Evolutionary conservation across 805 yeast genomes (phyloP).

Genomic region (Pichia pseudocactophila): DNA sequence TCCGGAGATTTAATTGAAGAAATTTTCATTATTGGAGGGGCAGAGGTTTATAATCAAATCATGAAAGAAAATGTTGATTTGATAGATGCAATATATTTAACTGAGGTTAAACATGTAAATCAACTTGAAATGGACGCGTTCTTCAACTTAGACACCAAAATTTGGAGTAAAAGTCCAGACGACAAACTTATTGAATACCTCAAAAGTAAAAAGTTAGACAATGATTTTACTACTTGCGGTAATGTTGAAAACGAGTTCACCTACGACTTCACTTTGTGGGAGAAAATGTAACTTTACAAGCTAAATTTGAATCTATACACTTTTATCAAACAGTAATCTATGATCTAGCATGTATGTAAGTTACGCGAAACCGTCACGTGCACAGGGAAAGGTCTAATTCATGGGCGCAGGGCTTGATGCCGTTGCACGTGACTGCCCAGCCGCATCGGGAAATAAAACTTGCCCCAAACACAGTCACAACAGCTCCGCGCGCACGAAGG

Average conservation of each 20-base stretch:
- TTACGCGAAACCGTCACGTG: too few relatives aligned
- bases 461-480: too few relatives aligned
- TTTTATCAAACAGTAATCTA: too few relatives aligned
- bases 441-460: too few relatives aligned
- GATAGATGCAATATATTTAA: conserved; percentile 53
- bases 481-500: too few relatives aligned
- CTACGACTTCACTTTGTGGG: conserved; percentile 59
- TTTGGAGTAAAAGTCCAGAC: conserved; percentile 32
- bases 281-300: conserved; percentile 15
- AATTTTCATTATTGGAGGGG: conserved; percentile 87
- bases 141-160: conserved; percentile 32
- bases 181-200: conserved; percentile 30
- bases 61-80: conserved; percentile 17
- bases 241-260: conserved; percentile 33
- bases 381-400: not conserved
- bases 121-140: conserved; percentile 62
- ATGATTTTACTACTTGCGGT: conserved; percentile 24
- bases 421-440: too few relatives aligned
- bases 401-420: too few relatives aligned
- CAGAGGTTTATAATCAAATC: conserved; percentile 64
- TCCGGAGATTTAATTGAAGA: conserved; percentile 34
- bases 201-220: conserved; percentile 30
- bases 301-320: too few relatives aligned
- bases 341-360: too few relatives aligned
- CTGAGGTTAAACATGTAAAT: conserved; percentile 46